Evolutionary conservation across 225 moss, liverwort and hornwort genomes (phyloP).

Genomic region (Climacium dendroides): DNA sequence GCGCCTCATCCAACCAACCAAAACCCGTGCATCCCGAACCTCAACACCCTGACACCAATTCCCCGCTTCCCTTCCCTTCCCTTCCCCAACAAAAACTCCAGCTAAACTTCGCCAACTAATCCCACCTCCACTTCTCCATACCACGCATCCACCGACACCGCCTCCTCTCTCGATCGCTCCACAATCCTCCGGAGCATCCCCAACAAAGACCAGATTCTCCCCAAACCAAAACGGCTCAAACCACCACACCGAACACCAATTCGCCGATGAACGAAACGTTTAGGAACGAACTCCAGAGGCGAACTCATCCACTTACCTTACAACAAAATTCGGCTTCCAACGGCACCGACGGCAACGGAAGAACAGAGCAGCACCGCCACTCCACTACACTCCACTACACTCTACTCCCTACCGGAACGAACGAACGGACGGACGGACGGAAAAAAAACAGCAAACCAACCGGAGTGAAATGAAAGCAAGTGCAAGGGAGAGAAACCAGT

Average conservation of each 20-base stretch:
- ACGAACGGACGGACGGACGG: not conserved
- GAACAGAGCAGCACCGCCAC: not conserved
- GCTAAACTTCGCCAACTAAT: not conserved
- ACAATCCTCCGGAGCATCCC: not conserved
- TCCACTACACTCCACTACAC: too few relatives aligned
- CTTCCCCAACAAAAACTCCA: not conserved
- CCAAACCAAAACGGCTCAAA: not conserved
- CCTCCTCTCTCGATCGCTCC: not conserved
- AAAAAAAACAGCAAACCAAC: not conserved
- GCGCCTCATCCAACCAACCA: not conserved
- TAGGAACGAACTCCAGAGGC: not conserved
- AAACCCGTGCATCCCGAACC: not conserved
- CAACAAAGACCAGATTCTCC: not conserved
- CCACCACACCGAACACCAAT: not conserved
- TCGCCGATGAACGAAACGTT: not conserved
- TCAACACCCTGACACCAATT: not conserved
- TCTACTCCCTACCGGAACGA: not conserved
- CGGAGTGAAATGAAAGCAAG: not conserved
- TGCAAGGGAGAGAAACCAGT: not conserved
- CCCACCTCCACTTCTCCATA: not conserved
- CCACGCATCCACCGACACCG: not conserved
- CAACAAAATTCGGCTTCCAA: not conserved
- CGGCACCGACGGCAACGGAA: not conserved
- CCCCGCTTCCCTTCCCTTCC: not conserved
- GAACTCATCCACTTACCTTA: not conserved